Percentiles rank a stretch among this genome's conserved stretches.
Conservation (phyloP, 2,329 filamentous ascomycete genomes). For the Apiospora sp. region DNA sequence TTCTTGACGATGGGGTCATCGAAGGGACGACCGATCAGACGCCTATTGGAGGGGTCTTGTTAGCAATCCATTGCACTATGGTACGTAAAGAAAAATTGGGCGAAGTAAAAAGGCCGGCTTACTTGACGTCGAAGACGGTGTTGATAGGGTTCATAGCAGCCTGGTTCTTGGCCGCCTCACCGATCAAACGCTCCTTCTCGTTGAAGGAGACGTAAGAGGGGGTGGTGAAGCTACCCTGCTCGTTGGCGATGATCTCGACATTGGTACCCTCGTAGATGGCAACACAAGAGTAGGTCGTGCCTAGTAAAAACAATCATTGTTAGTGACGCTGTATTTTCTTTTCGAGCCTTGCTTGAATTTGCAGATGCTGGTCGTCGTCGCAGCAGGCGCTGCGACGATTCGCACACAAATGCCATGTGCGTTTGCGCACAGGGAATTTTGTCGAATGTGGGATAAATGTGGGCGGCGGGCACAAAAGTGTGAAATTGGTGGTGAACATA, state of each 20-base stretch:
- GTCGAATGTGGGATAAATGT: constrained; percentile 20
- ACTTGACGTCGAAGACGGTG: constrained; percentile 99
- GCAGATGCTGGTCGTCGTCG: constrained; percentile 15
- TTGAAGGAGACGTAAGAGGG: constrained; percentile 99
- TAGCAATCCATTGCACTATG: constrained; percentile 18
- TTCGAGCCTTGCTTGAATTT: background rate
- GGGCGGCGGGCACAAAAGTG: constrained; percentile 27
- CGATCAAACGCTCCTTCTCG: constrained; percentile 97
- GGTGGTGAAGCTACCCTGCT: constrained; percentile 99
- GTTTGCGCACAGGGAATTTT: constrained; percentile 19
- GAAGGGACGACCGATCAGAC: constrained; percentile 95
- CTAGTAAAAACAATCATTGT: constrained; percentile 54
- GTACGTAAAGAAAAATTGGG: constrained; percentile 33
- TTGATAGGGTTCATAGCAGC: constrained; percentile 98
- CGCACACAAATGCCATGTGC: constrained; percentile 5
- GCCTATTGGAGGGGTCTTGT: constrained; percentile 61
- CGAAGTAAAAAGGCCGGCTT: constrained; percentile 47
- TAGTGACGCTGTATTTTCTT: background rate
- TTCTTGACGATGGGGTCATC: constrained; percentile 98
- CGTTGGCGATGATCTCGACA: constrained; percentile 99
- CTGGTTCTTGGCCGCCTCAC: constrained; percentile 99
- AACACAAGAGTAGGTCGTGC: constrained; percentile 99
- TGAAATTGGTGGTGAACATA: constrained; percentile 55
- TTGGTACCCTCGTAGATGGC: constrained; percentile 99
- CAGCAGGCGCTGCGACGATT: background rate